Evolutionary conservation across 2,329 filamentous ascomycete genomes (phyloP).

Genomic region (Talaromyces albobiverticillius): DNA sequence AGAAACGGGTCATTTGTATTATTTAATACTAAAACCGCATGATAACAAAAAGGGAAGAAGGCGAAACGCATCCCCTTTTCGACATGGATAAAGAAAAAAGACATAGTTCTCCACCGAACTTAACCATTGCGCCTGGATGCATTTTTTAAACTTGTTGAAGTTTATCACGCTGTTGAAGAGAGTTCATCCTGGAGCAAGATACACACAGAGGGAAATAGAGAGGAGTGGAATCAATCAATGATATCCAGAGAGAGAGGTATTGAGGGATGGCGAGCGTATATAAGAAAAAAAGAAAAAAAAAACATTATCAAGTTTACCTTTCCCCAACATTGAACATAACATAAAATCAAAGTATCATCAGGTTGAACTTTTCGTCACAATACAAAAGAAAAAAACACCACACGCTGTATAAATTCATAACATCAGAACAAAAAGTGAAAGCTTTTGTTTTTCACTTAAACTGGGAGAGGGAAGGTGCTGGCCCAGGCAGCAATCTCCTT

Average conservation of each 20-base stretch:
- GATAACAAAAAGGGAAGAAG: too few species aligned
- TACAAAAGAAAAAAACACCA: not conserved
- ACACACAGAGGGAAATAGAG: not conserved
- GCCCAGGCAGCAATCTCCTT: slow-evolving; percentile 90
- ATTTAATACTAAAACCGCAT: too few species aligned
- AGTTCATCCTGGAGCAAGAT: not conserved
- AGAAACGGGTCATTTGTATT: not conserved
- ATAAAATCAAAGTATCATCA: slow-evolving; percentile 1
- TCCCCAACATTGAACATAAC: not conserved
- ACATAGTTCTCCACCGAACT: too few species aligned
- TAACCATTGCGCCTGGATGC: not conserved
- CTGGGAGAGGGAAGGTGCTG: slow-evolving; percentile 83
- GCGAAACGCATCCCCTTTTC: too few species aligned
- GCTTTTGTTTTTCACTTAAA: slow-evolving; percentile 23
- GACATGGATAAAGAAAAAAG: too few species aligned
- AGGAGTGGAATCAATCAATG: not conserved
- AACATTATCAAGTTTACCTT: slow-evolving; percentile 9
- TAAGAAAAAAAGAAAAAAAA: slow-evolving; percentile 1
- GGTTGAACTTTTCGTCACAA: slow-evolving; percentile 16
- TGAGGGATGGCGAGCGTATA: too few species aligned
- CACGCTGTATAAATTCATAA: not conserved
- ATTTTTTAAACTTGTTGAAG: slow-evolving; percentile 12
- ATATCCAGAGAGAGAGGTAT: not conserved
- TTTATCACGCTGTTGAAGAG: slow-evolving; percentile 15
- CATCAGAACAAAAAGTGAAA: not conserved